phyloP scores from a whole-genome alignment of 1,284 basidiomycete genomes.

The Pseudozyma flocculosa region DNA sequence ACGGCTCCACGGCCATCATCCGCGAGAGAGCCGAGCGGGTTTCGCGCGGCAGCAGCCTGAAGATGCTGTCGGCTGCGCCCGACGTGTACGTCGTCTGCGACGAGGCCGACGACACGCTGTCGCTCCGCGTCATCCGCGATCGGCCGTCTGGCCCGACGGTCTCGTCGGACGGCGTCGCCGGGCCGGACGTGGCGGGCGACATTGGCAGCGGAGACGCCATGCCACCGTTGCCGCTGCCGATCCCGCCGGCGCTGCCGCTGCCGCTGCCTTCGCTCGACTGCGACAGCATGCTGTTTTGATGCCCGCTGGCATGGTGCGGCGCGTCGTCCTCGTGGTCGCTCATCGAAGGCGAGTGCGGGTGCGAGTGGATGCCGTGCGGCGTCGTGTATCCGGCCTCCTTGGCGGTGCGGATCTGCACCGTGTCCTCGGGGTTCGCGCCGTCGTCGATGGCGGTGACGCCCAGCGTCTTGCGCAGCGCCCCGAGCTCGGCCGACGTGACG shows the following conservation, averaged over 20 bases:
- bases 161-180: constrained; percentile 26
- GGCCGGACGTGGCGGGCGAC: constrained; percentile 27
- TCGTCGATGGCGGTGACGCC: constrained; percentile 18
- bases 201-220: constrained; percentile 15
- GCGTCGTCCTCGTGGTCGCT: constrained; percentile 16
- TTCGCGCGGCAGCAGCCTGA: constrained; percentile 92
- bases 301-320: background rate
- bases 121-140: constrained; percentile 37
- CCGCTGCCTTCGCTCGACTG: background rate
- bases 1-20: constrained; percentile 90
- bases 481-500: constrained; percentile 29
- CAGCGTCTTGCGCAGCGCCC: constrained; percentile 5
- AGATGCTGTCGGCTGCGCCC: constrained; percentile 92
- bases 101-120: constrained; percentile 62
- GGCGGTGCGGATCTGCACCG: constrained; percentile 36
- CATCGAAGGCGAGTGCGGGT: constrained; percentile 36
- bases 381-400: constrained; percentile 52
- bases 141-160: constrained; percentile 17
- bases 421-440: constrained; percentile 13
- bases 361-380: constrained; percentile 34
- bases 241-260: constrained; percentile 5
- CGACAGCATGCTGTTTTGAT: background rate
- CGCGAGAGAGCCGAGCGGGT: constrained; percentile 73
- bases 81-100: constrained; percentile 72
- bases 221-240: constrained; percentile 3